Evolutionary conservation across 495 filamentous ascomycete species (phyloP), one percentile per base, ranked within the genome.

Genomic region (Penicillium samsonianum): DNA sequence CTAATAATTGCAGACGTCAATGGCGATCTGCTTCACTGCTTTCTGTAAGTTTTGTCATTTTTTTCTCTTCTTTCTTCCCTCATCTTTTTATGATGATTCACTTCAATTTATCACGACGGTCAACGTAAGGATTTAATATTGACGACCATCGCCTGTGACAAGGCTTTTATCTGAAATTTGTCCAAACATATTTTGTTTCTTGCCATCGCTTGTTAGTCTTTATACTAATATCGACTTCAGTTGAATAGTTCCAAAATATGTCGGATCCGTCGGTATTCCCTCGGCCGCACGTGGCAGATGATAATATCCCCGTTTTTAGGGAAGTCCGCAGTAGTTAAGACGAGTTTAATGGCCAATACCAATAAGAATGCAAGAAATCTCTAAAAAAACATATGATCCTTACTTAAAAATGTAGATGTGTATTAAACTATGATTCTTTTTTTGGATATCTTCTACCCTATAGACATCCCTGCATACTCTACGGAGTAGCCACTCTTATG

Each of bases 121-220:
- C 91, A 90, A 87, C 92, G 90, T 93, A 96, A 84, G 67, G 74
- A 63, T 64, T 73, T 82, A 81, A 84, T 82, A 79, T 90, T 95
- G 90, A 92, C 92, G 90, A 93, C 80, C 88, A 78, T 78, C 61
- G 87, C 90, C 90, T 84, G 83, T 92, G 90, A 94, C 90, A 87
- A 78, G 90, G 90, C 87, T 76, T n/a, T 76, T 68, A 80, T 81
- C 86, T 90, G 87, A 87, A 70, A 77, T 54, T 52, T 45, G 48
- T 57, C 45, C 37, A 0, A 23, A 52, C 52, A 59, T 46, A 49
- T 14, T 33, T 55, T 65, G 22, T 49, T 57, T 46, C 50, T 48
- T 51, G 54, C 58, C 38, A 46, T 63, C 58, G 58, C 50, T 38
- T 61, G 40, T 48, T 60, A 40, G 55, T 31, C 17, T 30, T 50